Percentiles rank a stretch among this genome's conserved stretches.
Conservation (phyloP, 176 grass and related monocot genomes). For the Phragmites australis region DNA sequence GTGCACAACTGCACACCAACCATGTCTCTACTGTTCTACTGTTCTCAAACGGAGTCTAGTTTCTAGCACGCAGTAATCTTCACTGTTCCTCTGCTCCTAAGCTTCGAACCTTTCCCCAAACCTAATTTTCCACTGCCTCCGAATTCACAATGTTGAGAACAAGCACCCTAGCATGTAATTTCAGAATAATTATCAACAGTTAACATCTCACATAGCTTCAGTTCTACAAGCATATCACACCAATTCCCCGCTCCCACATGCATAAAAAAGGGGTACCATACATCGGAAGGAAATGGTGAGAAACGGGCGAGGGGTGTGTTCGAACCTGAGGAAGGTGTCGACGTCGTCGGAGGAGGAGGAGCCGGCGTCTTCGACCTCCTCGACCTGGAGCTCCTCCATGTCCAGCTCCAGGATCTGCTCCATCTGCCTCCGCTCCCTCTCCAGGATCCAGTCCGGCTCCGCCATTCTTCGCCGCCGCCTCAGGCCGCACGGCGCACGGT, state of each 20-base stretch:
- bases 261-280: no score
- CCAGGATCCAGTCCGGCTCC: conserved; percentile 46
- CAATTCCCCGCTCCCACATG: not conserved
- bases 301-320: not conserved
- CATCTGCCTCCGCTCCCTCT: conserved; percentile 79
- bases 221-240: not conserved
- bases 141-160: conserved; percentile 4
- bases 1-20: no score
- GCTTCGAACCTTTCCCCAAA: not conserved
- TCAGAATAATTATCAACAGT: not conserved
- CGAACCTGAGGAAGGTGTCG: conserved; percentile 64
- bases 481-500: not conserved
- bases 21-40: no score
- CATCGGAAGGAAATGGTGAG: conserved; percentile 4
- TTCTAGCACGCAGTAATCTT: no score
- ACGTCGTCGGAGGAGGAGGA: conserved; percentile 53
- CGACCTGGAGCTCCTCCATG: conserved; percentile 94
- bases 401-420: conserved; percentile 90
- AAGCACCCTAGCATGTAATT: not conserved
- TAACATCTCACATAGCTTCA: not conserved
- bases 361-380: conserved; percentile 61
- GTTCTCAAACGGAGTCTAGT: not conserved
- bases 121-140: not conserved
- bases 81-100: not conserved
- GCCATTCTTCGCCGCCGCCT: conserved; percentile 41